Evolutionary conservation across 305 asterid species (phyloP).

Genomic region (Fraxinus dipetala): DNA sequence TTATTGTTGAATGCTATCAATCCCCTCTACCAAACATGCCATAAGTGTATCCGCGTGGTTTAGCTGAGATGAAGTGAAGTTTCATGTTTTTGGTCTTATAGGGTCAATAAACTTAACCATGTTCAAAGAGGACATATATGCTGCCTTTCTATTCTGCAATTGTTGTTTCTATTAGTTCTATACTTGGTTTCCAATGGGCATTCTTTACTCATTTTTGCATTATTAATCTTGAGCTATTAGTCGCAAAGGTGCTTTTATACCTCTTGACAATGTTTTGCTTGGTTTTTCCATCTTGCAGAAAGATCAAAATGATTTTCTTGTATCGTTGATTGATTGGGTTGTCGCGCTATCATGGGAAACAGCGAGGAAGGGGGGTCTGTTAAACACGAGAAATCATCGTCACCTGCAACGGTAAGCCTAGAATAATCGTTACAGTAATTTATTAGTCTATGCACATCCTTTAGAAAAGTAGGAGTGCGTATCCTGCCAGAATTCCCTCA

Average conservation of each 20-base stretch:
- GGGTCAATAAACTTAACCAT: neutral
- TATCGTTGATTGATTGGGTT: neutral
- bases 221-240: neutral
- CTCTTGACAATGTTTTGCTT: neutral
- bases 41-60: neutral
- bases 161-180: neutral
- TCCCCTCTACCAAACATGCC: neutral
- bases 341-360: conserved; percentile 56
- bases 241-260: neutral
- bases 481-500: neutral
- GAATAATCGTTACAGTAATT: neutral
- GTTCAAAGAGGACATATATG: neutral
- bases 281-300: neutral
- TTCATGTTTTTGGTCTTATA: neutral
- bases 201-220: neutral
- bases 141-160: neutral
- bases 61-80: neutral
- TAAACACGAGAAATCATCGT: conserved; percentile 53
- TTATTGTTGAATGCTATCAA: neutral
- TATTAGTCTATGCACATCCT: neutral
- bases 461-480: neutral
- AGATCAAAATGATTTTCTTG: neutral
- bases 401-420: neutral
- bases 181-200: neutral
- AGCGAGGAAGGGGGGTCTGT: conserved; percentile 60